Base-by-base conservation (phyloP, 2,329 filamentous ascomycete species). In the Tothia fuscella region DNA sequence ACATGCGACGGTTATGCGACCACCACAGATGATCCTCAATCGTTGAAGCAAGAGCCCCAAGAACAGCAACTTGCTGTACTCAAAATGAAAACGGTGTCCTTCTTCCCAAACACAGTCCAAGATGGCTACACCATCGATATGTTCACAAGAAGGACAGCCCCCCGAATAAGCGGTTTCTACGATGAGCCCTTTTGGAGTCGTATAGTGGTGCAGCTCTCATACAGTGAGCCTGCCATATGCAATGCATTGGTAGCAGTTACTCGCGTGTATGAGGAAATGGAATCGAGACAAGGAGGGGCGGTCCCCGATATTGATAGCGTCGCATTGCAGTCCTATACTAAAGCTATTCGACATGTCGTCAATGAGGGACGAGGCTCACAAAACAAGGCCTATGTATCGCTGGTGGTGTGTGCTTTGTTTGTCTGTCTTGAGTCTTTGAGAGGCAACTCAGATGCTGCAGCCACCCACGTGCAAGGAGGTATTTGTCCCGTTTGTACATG, bases 351-450 rank as follows among this genome's bases (percentile, higher is more conserved):
- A 24, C 20, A 32, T 6, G 25, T 41, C 10, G 39, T 41, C 13
- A 19, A 41, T 24, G 29, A 25, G 19, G 28, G 3, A 6, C 22
- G 22, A 9, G 25, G 22, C 10, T 34, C 20, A 3, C 22, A 16
- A 13, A 21, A n/a, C 19, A 29, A 20, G 5, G 10, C 25, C 13
- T 41, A 41, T 26, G 30, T 41, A 19, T 21, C 26, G 22, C 25
- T 31, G n/a, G 22, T 41, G 2, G 39, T 41, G 20, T 29, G 26
- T 14, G 39, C 39, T 3, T 31, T 41, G 12, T 41, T 41, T 17
- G 39, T 41, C 7, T 41, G 39, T 31, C 28, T 41, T 5, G 39
- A 34, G 12, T 41, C 34, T 22, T n/a, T 41, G 29, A 20, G 22
- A 12, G 39, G 39, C 19, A 41, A 41, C 12, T n/a, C 33, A 34